Evolutionary conservation across 2,329 filamentous ascomycete species (phyloP), one percentile per base, ranked within the genome.

Genomic region (Aphanoascus verrucosus): DNA sequence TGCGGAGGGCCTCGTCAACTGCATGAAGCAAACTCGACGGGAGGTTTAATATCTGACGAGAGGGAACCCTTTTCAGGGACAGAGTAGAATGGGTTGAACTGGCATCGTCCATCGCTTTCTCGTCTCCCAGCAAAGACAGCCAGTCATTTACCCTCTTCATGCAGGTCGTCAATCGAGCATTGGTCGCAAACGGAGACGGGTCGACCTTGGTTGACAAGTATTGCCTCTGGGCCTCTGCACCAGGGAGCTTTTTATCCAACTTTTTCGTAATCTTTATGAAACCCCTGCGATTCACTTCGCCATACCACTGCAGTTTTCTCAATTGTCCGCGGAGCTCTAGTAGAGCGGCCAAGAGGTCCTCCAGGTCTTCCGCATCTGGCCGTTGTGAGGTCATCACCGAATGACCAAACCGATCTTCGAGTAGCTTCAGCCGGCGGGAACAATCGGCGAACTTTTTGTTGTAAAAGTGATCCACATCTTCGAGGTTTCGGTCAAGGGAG

Each of bases 251-350:
- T 74, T 98, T 98, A 72, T 98, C 93, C 44, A 96, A 75, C 72
- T 98, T 98, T 75, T 98, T 98, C 49, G 93, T 95, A 69, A 98
- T 98, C 74, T 98, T 98, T 68, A 94, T 82, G 64, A 98, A 98
- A 1, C 93, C 93, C 59, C 88, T 80, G 50, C 90, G 82, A 69
- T 98, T 98, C 64, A 97, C 91, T 71, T 97, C 91, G 48, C 90
- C 91, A 67, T 97, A 98, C 90, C 90, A 97, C 68, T 94, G 87
- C 50, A 98, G 75, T 64, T 97, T 97, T 56, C 93, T 81, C 60
- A 97, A 72, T 65, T 94, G 87, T 50, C 84, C 85, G 54, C 93
- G 82, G 56, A 97, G 77, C 70, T 98, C 93, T 32, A 97, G 79
- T 49, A 98, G 75, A 35, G 90, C 89, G 35, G 86, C 88, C 74